Base-by-base conservation (phyloP, 2,329 filamentous ascomycete species). In the Colletotrichum euphorbiae region DNA sequence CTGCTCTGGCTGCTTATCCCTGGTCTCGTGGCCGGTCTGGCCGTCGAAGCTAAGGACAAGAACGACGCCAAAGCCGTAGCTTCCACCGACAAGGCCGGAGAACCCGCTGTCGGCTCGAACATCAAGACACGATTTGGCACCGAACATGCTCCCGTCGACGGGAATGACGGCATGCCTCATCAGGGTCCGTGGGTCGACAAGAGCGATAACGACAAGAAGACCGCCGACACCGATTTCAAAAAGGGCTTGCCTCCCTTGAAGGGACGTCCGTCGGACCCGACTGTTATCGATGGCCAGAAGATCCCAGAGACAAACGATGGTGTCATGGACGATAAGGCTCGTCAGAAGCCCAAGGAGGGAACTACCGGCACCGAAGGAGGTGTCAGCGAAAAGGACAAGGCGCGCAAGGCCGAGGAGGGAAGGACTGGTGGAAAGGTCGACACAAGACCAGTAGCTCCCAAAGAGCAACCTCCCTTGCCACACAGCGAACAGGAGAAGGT, bases 151-250 rank as follows among this genome's bases (percentile, higher is more conserved):
- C 95, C 95, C 0, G 91, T 98, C 19, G 96, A 98, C 77, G 94
- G 94, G 51, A 91, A 92, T 74, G 96, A 98, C 81, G 96, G 96
- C 54, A 96, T 94, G 81, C 96, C 96, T 52, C 95, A 98, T 77
- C 89, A 91, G 19, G 96, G 96, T 2, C 96, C 96, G 6, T 90
- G 89, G 75, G 89, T 94, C 65, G 82, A 85, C 67, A 71, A 72
- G 50, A 69, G 68, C 55, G 79, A 81, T 50, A 42, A 12, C 21
- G 79, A 79, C 55, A 78, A 80, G 57, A 71, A 74, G 19, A 71
- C 71, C 28, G 71, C 75, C 21, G 74, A 76, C 55, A 78, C 79
- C 3, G 73, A 75, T 31, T 74, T 79, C 52, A 74, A 80, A 54
- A 76, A 78, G 60, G 77, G 80, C 28, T 74, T 83, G 15, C 81